Percentiles rank a stretch among this genome's conserved stretches.
Evolutionary conservation across 2,329 filamentous ascomycete genomes (phyloP).

Genomic region (Plenodomus lindquistii): DNA sequence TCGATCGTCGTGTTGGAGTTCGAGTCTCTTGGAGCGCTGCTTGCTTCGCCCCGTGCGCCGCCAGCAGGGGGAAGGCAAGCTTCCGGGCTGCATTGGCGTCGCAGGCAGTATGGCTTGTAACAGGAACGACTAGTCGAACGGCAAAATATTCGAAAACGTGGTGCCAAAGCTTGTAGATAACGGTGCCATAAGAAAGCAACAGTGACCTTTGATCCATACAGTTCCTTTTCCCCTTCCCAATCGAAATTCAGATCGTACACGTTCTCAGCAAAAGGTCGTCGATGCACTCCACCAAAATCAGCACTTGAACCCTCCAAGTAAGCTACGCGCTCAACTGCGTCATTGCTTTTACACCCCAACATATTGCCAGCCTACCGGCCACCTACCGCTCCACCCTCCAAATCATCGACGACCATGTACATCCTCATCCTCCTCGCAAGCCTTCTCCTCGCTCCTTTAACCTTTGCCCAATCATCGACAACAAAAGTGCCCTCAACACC

Average conservation of each 20-base stretch:
- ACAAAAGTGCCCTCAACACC: constrained; percentile 7
- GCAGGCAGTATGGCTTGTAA: neutral
- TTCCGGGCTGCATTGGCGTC: neutral
- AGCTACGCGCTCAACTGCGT: too few relatives aligned
- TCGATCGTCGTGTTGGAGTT: neutral
- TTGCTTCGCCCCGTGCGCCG: neutral
- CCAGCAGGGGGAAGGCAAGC: neutral
- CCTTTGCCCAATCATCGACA: constrained; percentile 10
- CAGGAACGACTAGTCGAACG: neutral
- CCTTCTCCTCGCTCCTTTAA: constrained; percentile 5
- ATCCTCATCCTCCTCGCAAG: constrained; percentile 9
- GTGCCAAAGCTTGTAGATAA: neutral
- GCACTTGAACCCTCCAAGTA: too few relatives aligned
- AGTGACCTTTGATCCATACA: too few relatives aligned
- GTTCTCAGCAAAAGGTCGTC: too few relatives aligned
- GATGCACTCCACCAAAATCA: too few relatives aligned
- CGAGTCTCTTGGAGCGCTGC: neutral
- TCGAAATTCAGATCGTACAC: too few relatives aligned
- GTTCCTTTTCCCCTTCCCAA: too few relatives aligned
- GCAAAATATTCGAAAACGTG: neutral
- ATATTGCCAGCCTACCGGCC: too few relatives aligned
- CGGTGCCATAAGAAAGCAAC: neutral
- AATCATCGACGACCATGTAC: constrained; percentile 11
- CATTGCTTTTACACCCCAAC: too few relatives aligned
- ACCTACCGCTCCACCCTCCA: too few relatives aligned